Evolutionary conservation across 2,329 filamentous ascomycete species (phyloP).

Genomic region (Diaporthe amygdali): DNA sequence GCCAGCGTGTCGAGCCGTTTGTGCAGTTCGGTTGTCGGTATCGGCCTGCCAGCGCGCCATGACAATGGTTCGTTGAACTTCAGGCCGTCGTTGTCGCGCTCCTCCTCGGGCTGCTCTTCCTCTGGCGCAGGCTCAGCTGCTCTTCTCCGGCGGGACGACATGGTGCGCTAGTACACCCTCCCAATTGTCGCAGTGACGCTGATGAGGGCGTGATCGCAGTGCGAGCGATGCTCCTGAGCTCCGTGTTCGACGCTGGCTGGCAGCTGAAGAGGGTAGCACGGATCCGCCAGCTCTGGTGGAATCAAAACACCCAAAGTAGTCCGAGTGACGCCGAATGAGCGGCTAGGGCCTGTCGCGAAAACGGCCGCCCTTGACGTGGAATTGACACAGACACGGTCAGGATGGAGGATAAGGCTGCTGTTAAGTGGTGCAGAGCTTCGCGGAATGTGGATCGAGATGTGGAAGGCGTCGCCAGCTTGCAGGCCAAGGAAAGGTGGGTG

Average conservation of each 20-base stretch:
- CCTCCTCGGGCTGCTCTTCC: slow-evolving; percentile 44
- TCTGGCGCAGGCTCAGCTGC: slow-evolving; percentile 32
- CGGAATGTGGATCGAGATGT: slow-evolving; percentile 2
- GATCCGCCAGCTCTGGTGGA: slow-evolving; percentile 2
- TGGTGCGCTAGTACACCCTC: slow-evolving; percentile 29
- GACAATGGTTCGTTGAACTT: slow-evolving; percentile 85
- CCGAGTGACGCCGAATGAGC: background rate
- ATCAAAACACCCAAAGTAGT: slow-evolving; percentile 12
- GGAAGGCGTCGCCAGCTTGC: slow-evolving; percentile 11
- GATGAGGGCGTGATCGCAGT: background rate
- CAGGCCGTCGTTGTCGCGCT: slow-evolving; percentile 55
- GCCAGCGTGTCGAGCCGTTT: slow-evolving; percentile 80
- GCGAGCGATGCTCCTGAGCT: background rate
- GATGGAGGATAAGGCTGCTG: background rate
- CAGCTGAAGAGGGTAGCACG: background rate
- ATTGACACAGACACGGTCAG: background rate
- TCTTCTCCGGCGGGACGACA: slow-evolving; percentile 47
- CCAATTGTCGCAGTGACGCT: background rate
- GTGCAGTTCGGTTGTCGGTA: slow-evolving; percentile 82
- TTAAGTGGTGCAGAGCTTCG: background rate
- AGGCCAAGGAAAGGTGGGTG: slow-evolving; percentile 7
- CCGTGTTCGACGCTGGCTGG: background rate
- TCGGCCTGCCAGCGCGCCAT: slow-evolving; percentile 91
- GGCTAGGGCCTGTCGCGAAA: slow-evolving; percentile 22
- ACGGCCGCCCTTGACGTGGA: background rate